Percentiles rank a stretch among this genome's conserved stretches.
Conservation (phyloP, 176 grass and related monocot genomes). For the Musa troglodytarum region DNA sequence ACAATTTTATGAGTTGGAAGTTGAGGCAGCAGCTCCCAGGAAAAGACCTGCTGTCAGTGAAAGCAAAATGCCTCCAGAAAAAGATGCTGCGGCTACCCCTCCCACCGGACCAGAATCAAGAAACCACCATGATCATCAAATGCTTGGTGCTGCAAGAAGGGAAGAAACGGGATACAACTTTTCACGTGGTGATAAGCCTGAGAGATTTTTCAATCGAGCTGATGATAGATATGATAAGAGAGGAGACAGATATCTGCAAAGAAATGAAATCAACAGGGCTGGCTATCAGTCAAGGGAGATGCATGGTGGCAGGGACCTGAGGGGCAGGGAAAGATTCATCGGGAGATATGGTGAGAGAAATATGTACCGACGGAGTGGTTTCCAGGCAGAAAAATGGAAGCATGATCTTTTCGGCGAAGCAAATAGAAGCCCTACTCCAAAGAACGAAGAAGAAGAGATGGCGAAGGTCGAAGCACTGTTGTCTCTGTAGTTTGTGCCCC, state of each 20-base stretch:
- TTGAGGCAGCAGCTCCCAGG: conserved; percentile 29
- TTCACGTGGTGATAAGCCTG: conserved; percentile 14
- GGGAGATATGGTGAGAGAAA: conserved; percentile 27
- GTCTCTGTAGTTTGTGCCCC: conserved; percentile 30
- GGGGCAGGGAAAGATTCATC: conserved; percentile 47
- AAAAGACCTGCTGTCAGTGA: conserved; percentile 46
- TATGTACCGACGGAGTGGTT: conserved; percentile 21
- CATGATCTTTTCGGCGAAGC: conserved; percentile 88
- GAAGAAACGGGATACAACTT: conserved; percentile 36
- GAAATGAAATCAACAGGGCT: conserved; percentile 35
- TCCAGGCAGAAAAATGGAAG: conserved; percentile 76
- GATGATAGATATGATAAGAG: conserved; percentile 46
- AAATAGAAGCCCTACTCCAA: conserved; percentile 48
- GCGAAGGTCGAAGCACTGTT: conserved; percentile 87
- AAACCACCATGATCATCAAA: conserved; percentile 33
- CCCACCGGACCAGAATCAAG: conserved; percentile 19
- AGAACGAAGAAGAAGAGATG: conserved; percentile 89
- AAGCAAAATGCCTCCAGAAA: conserved; percentile 26
- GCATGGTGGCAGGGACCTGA: conserved; percentile 42
- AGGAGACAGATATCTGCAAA: conserved; percentile 37
- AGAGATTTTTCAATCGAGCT: not conserved
- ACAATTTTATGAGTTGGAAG: conserved; percentile 49
- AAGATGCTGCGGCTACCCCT: not conserved
- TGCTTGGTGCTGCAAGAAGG: conserved; percentile 28
- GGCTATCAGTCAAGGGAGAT: conserved; percentile 47